Percentiles rank a stretch among this genome's conserved stretches.
These are phyloP conservation scores for Heritiera fomes DNA, from an alignment of 345 rosid genomes.

Conservation along the genomic window DNA sequence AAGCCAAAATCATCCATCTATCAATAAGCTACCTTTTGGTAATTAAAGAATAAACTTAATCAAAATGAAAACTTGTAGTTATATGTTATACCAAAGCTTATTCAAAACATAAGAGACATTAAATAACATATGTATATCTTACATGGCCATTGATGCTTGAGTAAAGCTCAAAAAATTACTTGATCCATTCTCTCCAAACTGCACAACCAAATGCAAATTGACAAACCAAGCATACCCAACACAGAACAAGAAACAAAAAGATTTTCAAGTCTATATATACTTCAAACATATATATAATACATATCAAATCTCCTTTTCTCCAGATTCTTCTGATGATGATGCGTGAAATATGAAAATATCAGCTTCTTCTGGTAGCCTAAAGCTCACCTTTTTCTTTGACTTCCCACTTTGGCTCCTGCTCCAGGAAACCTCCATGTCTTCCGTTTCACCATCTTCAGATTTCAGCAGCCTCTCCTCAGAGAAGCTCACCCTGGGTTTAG, in stretches of 20 bases:
- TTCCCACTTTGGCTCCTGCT: constrained; percentile 27
- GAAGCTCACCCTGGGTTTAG: constrained; percentile 25
- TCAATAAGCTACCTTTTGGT: background rate
- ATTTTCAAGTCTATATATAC: background rate
- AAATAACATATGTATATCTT: background rate
- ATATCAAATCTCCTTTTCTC: background rate
- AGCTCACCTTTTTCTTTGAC: constrained; percentile 44
- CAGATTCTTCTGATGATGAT: constrained; percentile 1
- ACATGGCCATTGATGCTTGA: background rate
- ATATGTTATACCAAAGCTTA: background rate
- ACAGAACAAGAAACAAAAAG: background rate
- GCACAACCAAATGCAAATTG: background rate
- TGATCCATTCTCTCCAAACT: background rate
- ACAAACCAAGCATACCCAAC: background rate
- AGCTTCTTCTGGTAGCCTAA: constrained; percentile 43
- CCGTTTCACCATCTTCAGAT: constrained; percentile 7
- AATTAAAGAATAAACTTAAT: background rate
- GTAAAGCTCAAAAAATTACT: background rate
- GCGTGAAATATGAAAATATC: constrained; percentile 35
- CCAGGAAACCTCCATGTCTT: constrained; percentile 3
- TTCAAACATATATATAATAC: background rate
- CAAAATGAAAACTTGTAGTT: background rate
- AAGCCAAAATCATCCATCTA: too few species aligned
- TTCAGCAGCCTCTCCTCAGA: constrained; percentile 22
- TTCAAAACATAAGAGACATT: background rate